Base-by-base conservation (phyloP, 257 asterid species). In the Scutellaria minor region DNA sequence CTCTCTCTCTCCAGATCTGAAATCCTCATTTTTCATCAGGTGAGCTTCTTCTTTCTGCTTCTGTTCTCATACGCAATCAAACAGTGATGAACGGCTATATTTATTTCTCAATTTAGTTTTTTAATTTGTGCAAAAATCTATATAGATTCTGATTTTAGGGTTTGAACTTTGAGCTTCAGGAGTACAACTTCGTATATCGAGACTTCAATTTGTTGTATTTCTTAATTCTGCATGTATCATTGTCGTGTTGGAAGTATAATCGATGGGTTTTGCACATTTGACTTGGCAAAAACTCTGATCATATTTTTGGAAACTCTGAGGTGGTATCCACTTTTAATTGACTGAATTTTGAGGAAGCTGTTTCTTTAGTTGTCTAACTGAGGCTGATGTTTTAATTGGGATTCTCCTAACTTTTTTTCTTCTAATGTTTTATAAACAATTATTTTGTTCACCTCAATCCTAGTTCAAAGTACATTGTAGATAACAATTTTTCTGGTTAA, bases 1-100 rank as follows among this genome's bases (percentile, higher is more conserved):
- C 66, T 54, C 73, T 69, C 74, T 70, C 74, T 18, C 35, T 52
- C 52, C 79, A 70, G 83, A 78, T 82, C 85, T 71, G 66, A 64
- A 61, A 50, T 54, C 42, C 27, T n/a, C 77, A 62, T 70, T 60
- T 73, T 73, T n/a, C 61, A 55, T 55, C 74, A 71, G 86, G 86
- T 78, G 74, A 78, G 79, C 81, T 81, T 20, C 64, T 12, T 44
- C 31, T 71, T 62, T 46, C 61, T 45, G 12, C 31, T 51, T 53
- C 11, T 54, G 9, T 18, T 6, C 10, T 44, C 22, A 5, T 10
- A 27, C 72, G 39, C 64, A 20, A 58, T 47, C 5, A 14, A 37
- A 64, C 37, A n/a, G 13, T 57, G 45, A 58, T 11, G 46, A 52
- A 75, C 41, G 47, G 46, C 37, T 41, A 1, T 13, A 8, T 22